These are phyloP conservation scores for Xylaria curta DNA, from an alignment of 495 filamentous ascomycete species.

Conservation along the genomic window DNA sequence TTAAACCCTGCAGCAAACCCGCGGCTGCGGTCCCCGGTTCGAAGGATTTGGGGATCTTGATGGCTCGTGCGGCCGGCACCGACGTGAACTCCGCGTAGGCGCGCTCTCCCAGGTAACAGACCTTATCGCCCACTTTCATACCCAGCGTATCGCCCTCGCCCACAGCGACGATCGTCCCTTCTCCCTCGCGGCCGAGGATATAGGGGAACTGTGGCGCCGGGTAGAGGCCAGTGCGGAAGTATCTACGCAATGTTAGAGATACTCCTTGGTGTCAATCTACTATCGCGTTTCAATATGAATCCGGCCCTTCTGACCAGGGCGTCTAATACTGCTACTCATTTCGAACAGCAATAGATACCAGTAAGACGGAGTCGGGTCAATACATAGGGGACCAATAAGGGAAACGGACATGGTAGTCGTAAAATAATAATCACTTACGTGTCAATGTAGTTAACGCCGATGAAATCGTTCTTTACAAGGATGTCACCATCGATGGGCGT, in stretches of 20 bases:
- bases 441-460: constrained; percentile 91
- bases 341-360: background rate
- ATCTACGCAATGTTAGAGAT: constrained; percentile 49
- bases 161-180: constrained; percentile 50
- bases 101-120: constrained; percentile 65
- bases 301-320: background rate
- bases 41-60: constrained; percentile 70
- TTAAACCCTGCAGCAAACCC: constrained; percentile 80
- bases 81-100: constrained; percentile 81
- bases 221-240: constrained; percentile 93
- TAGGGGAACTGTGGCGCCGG: constrained; percentile 70
- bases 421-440: constrained; percentile 52
- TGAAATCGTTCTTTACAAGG: constrained; percentile 83
- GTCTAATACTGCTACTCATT: background rate
- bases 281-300: background rate
- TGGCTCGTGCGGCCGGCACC: constrained; percentile 59
- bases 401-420: background rate
- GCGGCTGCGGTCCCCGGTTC: constrained; percentile 69
- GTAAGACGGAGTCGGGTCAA: background rate
- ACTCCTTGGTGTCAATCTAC: background rate
- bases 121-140: constrained; percentile 68
- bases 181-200: constrained; percentile 83
- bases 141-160: constrained; percentile 41
- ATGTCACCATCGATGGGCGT: constrained; percentile 72
- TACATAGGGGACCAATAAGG: background rate